Evolutionary conservation across 1,284 basidiomycete genomes (phyloP).

Genomic region (Sanghuangporus weigelae): DNA sequence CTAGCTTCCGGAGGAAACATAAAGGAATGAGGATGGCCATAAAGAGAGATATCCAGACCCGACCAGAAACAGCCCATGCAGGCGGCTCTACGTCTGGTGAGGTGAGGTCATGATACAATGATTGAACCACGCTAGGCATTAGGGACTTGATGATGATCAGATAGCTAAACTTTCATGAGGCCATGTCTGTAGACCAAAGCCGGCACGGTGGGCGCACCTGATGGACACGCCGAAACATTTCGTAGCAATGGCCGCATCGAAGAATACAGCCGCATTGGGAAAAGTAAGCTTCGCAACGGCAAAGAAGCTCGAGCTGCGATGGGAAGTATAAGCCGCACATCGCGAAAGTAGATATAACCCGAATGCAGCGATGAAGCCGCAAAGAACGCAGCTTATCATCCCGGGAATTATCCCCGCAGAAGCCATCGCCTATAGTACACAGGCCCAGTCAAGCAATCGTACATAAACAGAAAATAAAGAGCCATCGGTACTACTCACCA

Average conservation of each 20-base stretch:
- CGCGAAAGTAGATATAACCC: constrained; percentile 88
- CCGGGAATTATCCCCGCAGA: constrained; percentile 85
- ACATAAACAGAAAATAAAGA: not conserved
- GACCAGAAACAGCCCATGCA: constrained; percentile 70
- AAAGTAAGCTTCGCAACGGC: constrained; percentile 83
- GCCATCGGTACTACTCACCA: constrained; percentile 39
- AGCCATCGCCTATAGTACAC: constrained; percentile 66
- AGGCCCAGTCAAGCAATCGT: not conserved
- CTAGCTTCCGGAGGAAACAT: constrained; percentile 79
- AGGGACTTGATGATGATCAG: constrained; percentile 93
- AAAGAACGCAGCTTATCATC: constrained; percentile 83
- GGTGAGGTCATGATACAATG: constrained; percentile 74
- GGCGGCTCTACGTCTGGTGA: constrained; percentile 62
- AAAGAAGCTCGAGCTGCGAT: constrained; percentile 83
- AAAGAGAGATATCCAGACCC: constrained; percentile 79
- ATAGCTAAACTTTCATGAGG: constrained; percentile 51
- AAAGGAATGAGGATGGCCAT: constrained; percentile 86
- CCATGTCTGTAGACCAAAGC: too few species aligned
- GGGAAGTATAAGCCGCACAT: constrained; percentile 76
- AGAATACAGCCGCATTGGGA: constrained; percentile 77
- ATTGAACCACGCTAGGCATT: constrained; percentile 89
- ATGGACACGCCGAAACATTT: constrained; percentile 98
- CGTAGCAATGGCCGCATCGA: constrained; percentile 91
- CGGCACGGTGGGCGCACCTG: constrained; percentile 48
- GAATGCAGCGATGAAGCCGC: constrained; percentile 75